Evolutionary conservation across 805 yeast species (phyloP), one percentile per base, ranked within the genome.

Genomic region (Candida parachauliodes): DNA sequence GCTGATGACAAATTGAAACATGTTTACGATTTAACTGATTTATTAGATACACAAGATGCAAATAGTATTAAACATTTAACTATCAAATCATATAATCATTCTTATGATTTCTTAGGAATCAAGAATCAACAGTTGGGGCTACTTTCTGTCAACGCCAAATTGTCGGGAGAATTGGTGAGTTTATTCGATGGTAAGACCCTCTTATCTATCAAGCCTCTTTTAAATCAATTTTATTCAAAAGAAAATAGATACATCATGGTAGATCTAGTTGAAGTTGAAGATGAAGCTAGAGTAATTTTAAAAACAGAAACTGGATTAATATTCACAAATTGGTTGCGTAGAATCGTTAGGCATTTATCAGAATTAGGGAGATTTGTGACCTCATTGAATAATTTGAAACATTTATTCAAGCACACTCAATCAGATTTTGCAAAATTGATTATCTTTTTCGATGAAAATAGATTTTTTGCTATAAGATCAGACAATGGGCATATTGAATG

Each of bases 381-480:
- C 1, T 44, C 55, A 6, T 32, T 42, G 12, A 29, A 32, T 12
- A 15, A 26, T 27, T 9, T 23, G 24, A 27, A 25, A 12, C 15
- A 17, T n/a, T 15, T 36, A 14, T 31, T 34, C 10, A 19, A 28
- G 15, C 24, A 8, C 12, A 17, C 20, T 20, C 15, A 34, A 7
- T 8, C 8, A 3, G 57, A 49, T 3, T 54, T 65, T 29, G 56
- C 48, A 14, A 68, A 66, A 34, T 38, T 60, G 6, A 43, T 68
- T 12, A 46, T 68, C 2, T 55, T 51, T 33, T 47, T 44, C 19
- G 65, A 64, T 43, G 39, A 42, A 4, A 38, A 30, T 6, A 62
- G 60, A 32, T 34, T 80, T 1, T 54, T 68, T 8, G 77, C 75
- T 1, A 50, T 76, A 12, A 64, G 71, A 41, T 52, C 74, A 1